Evolutionary conservation across 192 early-diverging fungal species (phyloP), one percentile per base, ranked within the genome.

Genomic region (Rhizoclosmatium sp.): DNA sequence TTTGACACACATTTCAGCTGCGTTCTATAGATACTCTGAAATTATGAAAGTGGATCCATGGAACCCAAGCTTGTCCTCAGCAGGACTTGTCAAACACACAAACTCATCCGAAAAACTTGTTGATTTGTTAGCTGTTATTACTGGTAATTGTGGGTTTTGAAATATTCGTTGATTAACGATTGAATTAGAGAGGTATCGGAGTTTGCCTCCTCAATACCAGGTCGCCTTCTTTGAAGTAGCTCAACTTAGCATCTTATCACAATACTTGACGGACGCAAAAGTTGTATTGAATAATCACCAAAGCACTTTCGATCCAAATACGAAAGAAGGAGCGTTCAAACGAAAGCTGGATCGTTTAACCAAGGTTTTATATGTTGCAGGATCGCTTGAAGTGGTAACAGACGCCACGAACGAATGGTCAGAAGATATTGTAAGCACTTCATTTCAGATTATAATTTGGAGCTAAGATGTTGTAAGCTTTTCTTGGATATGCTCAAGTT

Each of bases 11-110:
- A 31, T 31, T 45, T 42, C 40, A 71, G 69, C 45, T 56, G 51
- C 69, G 9, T 19, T 23, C 10, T 40, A 44, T 14, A 46, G 69
- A 4, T 71, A 23, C 23, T 44, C 47, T 0, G 51, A 75, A 62
- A 44, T 75, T 44, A 75, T 75, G 72, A 75, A 75, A 9, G 42
- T 31, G 72, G 61, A 75, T 62, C 72, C 72, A 3, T 75, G 59
- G 59, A n/a, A 31, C 14, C 31, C 59, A 7, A 59, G 59, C 45
- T 7, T 40, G 21, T 49, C 47, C 14, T 60, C 72, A 23, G 7
- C 47, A 44, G 72, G 21, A 44, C 10, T 45, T 19, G 42, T 64
- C 58, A 75, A 75, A 62, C 72, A 75, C 46, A 75, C 72, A 49
- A 45, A 19, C 4, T 75, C 72, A n/a, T 75, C 72, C 44, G 72